Percentiles rank a stretch among this genome's conserved stretches.
These are phyloP conservation scores for Arctium lappa DNA, from an alignment of 129 eudicot species.

Conservation along the genomic window DNA sequence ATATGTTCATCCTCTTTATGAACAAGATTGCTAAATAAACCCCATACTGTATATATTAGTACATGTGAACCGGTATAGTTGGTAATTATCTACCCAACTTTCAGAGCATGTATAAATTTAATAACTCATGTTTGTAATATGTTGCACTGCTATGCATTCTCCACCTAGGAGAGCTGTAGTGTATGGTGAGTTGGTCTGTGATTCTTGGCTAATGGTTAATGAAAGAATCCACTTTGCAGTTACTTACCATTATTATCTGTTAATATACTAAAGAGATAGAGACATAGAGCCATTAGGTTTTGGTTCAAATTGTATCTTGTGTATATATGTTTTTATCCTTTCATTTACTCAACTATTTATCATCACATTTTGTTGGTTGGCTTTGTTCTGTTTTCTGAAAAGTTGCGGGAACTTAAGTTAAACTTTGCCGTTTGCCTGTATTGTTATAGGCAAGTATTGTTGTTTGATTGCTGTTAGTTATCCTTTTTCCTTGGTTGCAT, in stretches of 20 bases:
- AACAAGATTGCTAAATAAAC: slow-evolving; percentile 29
- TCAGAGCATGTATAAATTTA: slow-evolving; percentile 4
- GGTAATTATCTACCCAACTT: slow-evolving; percentile 11
- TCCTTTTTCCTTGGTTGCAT: neutral
- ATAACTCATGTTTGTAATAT: slow-evolving; percentile 26
- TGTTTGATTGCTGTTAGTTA: neutral
- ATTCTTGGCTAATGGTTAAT: slow-evolving; percentile 15
- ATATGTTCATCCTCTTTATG: slow-evolving; percentile 38
- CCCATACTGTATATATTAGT: slow-evolving; percentile 13
- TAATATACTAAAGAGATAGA: neutral
- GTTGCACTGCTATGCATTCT: slow-evolving; percentile 20
- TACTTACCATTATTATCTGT: neutral
- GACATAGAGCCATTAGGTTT: neutral
- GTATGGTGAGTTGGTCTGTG: slow-evolving; percentile 13
- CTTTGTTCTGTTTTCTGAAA: neutral
- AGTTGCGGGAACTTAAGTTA: neutral
- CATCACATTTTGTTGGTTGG: neutral
- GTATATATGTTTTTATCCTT: neutral
- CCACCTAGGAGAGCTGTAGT: slow-evolving; percentile 21
- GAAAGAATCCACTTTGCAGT: neutral
- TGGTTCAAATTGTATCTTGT: neutral
- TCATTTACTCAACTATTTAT: neutral
- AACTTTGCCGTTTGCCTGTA: neutral
- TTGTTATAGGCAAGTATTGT: neutral
- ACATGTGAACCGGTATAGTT: slow-evolving; percentile 23